Conservation (phyloP, 169 alveolate genomes). For the Plasmodium billcollinsi region DNA sequence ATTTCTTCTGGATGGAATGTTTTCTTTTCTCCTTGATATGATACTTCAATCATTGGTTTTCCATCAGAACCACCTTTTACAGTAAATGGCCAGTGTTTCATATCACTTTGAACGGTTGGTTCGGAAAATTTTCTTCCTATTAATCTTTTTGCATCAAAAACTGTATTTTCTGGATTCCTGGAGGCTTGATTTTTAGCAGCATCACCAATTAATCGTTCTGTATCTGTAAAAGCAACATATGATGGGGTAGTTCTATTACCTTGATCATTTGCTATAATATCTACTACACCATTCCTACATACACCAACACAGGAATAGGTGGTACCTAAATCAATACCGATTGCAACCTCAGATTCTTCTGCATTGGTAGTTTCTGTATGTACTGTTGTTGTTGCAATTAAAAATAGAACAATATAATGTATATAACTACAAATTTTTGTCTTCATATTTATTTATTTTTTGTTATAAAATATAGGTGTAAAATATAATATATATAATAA, state of each 20-base stretch:
- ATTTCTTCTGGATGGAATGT: constrained; percentile 29
- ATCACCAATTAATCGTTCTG: constrained; percentile 98
- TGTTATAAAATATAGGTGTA: no score
- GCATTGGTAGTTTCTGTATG: no score
- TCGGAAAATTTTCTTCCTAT: constrained; percentile 85
- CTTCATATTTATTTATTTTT: no score
- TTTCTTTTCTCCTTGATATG: constrained; percentile 92
- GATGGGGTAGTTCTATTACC: constrained; percentile 99
- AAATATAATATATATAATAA: no score
- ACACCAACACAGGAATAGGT: constrained; percentile 98
- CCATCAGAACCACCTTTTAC: constrained; percentile 90
- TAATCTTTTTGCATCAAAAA: no score
- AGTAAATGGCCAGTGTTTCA: constrained; percentile 96
- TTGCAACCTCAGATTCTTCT: constrained; percentile 78
- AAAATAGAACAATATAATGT: no score
- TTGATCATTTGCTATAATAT: constrained; percentile 98
- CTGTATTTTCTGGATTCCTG: constrained; percentile 53
- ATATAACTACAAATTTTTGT: no score
- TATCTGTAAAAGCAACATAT: constrained; percentile 98
- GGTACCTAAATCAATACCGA: constrained; percentile 97
- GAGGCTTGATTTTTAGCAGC: constrained; percentile 98
- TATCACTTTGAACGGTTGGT: constrained; percentile 93
- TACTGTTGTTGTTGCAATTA: no score
- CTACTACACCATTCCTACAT: constrained; percentile 95
- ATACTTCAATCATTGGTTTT: constrained; percentile 92